Percentiles rank a stretch among this genome's conserved stretches.
These are phyloP conservation scores for Artemisia tridentata DNA, from an alignment of 129 eudicot species.

Conservation along the genomic window DNA sequence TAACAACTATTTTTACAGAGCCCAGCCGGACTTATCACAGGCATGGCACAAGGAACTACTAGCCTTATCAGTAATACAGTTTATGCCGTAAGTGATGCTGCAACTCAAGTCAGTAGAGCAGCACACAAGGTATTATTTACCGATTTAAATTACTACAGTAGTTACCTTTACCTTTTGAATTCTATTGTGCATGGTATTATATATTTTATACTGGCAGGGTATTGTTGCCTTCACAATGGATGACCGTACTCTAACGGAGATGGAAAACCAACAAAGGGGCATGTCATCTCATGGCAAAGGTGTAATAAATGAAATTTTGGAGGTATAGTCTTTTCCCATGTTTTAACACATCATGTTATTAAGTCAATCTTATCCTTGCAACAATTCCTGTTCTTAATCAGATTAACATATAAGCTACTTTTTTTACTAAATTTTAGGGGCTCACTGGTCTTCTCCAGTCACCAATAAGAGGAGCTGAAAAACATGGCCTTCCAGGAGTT, in stretches of 20 bases:
- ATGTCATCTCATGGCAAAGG: conserved; percentile 79
- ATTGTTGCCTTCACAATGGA: conserved; percentile 90
- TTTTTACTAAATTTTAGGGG: conserved; percentile 44
- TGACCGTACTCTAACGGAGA: conserved; percentile 50
- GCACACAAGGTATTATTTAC: conserved; percentile 74
- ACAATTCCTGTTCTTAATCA: neutral
- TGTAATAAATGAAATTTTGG: conserved; percentile 84
- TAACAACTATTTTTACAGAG: conserved; percentile 49
- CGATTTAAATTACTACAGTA: neutral
- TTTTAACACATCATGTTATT: conserved; percentile 1
- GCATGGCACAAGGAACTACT: conserved; percentile 89
- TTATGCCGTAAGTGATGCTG: conserved; percentile 95
- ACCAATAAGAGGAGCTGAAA: conserved; percentile 95
- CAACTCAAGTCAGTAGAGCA: conserved; percentile 94
- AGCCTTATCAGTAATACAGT: conserved; percentile 96
- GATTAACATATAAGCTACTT: neutral
- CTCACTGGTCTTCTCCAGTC: conserved; percentile 98
- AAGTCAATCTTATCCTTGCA: neutral
- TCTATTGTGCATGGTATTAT: conserved; percentile 7
- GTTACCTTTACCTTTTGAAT: neutral
- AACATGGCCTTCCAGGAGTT: conserved; percentile 97
- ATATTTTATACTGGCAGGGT: conserved; percentile 47
- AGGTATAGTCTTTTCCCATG: conserved; percentile 39
- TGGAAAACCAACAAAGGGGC: conserved; percentile 74
- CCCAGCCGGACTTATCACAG: conserved; percentile 80